These are phyloP conservation scores for Colletotrichum coccodes DNA, from an alignment of 2,329 filamentous ascomycete genomes.

Conservation along the genomic window DNA sequence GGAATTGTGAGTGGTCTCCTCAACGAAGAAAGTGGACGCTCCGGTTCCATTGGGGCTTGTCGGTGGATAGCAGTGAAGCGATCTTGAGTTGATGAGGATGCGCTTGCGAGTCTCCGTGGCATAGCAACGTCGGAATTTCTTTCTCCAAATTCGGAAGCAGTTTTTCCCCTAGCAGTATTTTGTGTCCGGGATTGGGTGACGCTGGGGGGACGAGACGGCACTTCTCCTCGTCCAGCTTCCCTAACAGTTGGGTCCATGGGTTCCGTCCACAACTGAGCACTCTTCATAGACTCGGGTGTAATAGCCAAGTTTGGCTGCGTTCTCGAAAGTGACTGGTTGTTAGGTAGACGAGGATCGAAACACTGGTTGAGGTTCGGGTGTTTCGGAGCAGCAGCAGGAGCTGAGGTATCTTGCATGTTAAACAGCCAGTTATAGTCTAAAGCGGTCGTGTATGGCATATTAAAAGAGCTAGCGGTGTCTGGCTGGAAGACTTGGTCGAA, in stretches of 20 bases:
- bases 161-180: background rate
- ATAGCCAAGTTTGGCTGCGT: slow-evolving; percentile 33
- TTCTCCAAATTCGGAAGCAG: background rate
- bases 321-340: background rate
- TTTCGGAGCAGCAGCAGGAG: background rate
- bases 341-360: background rate
- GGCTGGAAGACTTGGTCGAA: slow-evolving; percentile 68
- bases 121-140: background rate
- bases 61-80: background rate
- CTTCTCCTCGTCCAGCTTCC: background rate
- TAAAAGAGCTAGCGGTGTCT: slow-evolving; percentile 72
- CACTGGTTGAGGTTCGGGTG: background rate
- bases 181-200: background rate
- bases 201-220: slow-evolving; percentile 31
- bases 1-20: slow-evolving; percentile 35
- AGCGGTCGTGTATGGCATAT: slow-evolving; percentile 72
- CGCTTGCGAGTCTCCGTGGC: background rate
- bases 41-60: slow-evolving; percentile 2
- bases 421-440: slow-evolving; percentile 73
- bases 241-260: background rate
- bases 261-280: slow-evolving; percentile 36
- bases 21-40: slow-evolving; percentile 39
- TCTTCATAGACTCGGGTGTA: slow-evolving; percentile 36
- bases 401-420: slow-evolving; percentile 52
- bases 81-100: background rate